These are phyloP conservation scores for Dactylonectria macrodidyma DNA, from an alignment of 2,329 filamentous ascomycete genomes.

Conservation along the genomic window DNA sequence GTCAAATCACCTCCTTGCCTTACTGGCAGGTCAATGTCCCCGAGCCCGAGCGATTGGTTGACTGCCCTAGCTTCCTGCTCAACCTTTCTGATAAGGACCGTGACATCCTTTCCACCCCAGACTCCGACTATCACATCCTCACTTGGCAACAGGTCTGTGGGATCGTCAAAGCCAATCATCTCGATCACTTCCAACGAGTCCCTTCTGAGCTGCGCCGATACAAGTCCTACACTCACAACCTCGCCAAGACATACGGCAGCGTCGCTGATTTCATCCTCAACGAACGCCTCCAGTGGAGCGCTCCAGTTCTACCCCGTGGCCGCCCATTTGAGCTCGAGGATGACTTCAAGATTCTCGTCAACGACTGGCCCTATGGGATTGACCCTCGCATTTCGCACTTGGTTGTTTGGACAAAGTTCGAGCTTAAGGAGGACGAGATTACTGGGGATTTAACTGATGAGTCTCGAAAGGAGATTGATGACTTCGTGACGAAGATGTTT, in stretches of 20 bases:
- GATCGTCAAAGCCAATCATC: conserved; percentile 75
- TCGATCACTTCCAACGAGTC: conserved; percentile 82
- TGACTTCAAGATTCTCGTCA: conserved; percentile 83
- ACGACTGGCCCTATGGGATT: conserved; percentile 96
- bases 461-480: conserved; percentile 76
- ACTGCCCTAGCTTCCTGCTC: conserved; percentile 81
- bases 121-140: conserved; percentile 74
- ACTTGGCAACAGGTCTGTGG: conserved; percentile 79
- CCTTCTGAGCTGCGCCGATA: conserved; percentile 87
- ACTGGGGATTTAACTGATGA: conserved; percentile 77
- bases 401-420: conserved; percentile 94
- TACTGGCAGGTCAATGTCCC: conserved; percentile 92
- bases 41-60: conserved; percentile 68
- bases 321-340: conserved; percentile 61
- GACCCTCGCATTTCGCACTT: conserved; percentile 85
- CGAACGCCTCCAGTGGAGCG: conserved; percentile 78
- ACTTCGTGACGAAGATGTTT: conserved; percentile 80
- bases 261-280: conserved; percentile 83
- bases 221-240: conserved; percentile 75
- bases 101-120: conserved; percentile 78
- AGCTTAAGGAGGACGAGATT: conserved; percentile 76
- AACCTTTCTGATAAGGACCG: conserved; percentile 78
- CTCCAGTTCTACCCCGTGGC: conserved; percentile 54
- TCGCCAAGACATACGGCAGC: conserved; percentile 79
- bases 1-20: conserved; percentile 56